Conservation (phyloP, 192 early-diverging fungal species). For the Coemansia sp. region DNA sequence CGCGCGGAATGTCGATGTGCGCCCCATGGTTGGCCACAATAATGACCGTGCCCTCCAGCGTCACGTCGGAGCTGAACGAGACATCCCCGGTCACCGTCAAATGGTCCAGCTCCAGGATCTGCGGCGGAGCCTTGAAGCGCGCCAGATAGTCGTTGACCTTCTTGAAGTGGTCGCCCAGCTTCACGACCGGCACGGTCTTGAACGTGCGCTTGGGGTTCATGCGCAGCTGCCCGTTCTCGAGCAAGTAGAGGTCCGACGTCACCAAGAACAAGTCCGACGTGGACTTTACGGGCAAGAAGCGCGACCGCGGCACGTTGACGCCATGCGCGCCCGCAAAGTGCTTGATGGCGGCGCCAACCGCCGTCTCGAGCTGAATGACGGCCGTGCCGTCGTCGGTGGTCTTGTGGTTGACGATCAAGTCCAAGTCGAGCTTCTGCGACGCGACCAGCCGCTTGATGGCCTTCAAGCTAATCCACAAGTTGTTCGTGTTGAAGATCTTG, state of each 20-base stretch:
- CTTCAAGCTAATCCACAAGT: conserved; percentile 82
- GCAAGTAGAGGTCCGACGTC: conserved; percentile 89
- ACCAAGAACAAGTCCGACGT: conserved; percentile 97
- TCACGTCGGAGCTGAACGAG: conserved; percentile 90
- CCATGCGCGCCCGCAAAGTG: conserved; percentile 93
- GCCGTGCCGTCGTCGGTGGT: conserved; percentile 90
- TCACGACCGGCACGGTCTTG: conserved; percentile 88
- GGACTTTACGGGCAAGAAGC: conserved; percentile 98
- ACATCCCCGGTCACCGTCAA: conserved; percentile 98
- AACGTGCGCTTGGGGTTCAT: conserved; percentile 95
- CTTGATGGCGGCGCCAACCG: conserved; percentile 98
- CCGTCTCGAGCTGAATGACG: conserved; percentile 98
- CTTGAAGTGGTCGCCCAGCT: conserved; percentile 98
- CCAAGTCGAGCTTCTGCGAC: conserved; percentile 74
- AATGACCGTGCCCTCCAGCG: conserved; percentile 92
- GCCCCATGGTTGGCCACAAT: conserved; percentile 98
- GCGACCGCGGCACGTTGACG: conserved; percentile 95
- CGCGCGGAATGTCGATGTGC: conserved; percentile 96
- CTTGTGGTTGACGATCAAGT: conserved; percentile 98
- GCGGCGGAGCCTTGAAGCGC: conserved; percentile 90
- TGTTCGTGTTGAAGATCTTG: conserved; percentile 99
- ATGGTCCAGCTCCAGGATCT: conserved; percentile 97
- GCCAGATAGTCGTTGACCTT: conserved; percentile 88
- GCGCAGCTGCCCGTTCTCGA: conserved; percentile 88
- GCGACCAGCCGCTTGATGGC: conserved; percentile 85